Evolutionary conservation across 345 rosid genomes (phyloP), one percentile per base, ranked within the genome.

Genomic region (Salix purpurea): DNA sequence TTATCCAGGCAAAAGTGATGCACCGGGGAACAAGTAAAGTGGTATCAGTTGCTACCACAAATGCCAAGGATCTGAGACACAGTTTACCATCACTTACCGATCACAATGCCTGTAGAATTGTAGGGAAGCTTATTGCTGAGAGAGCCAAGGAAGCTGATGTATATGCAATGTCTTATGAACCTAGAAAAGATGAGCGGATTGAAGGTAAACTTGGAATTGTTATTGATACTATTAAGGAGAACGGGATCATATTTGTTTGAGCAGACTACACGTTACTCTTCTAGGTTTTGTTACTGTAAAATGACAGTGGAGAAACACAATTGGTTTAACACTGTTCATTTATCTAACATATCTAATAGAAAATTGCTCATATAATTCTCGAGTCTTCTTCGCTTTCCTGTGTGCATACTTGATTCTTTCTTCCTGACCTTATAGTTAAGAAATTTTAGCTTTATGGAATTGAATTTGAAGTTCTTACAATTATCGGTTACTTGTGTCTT

Each of bases 1-100:
- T 93, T 72, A 73, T 95, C 58, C 97, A 95, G 74, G 97, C 97
- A 2, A 95, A 95, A 79, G 99, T 93, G 79, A 91, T 95, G 94
- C 97, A 95, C 82, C 87, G 97, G 11, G 89, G 89, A 40, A 95
- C 99, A 12, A 91, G 99, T 89, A 92, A 92, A 86, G 99, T 94
- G 79, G 83, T 95, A 62, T 93, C 97, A 1, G 99, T 92, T 6
- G 99, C 97, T 7, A 95, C 97, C 44, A 95, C 97, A 9, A 95
- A 95, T 65, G 89, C 99, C 26, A 90, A 85, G 84, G 99, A 95
- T 76, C 91, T 95, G 42, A 88, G 99, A 78, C 78, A 87, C 75
- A 80, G 77, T 50, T 70, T 95, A 75, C 92, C 97, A 0, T 95
- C 97, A 44, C 92, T 92, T 56, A 90, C 90, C 0, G 96, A 92